phyloP scores from a whole-genome alignment of 352 stramenopile species.

The Globisporangium yorkense region DNA sequence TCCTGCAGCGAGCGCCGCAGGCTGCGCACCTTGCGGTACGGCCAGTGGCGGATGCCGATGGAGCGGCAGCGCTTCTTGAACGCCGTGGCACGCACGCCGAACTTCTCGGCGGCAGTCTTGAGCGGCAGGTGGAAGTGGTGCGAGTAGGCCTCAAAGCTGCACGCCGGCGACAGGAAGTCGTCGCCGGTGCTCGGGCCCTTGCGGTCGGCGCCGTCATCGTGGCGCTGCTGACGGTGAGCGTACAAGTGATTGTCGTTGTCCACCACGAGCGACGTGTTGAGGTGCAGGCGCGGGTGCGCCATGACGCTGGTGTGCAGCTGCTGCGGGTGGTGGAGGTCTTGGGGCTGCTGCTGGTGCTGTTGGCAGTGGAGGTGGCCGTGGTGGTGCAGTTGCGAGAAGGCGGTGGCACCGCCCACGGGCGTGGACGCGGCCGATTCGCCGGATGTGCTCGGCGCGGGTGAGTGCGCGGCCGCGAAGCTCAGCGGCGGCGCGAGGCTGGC shows the following conservation, averaged over 20 bases:
- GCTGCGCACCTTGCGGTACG: slow-evolving; percentile 66
- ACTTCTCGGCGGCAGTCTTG: slow-evolving; percentile 67
- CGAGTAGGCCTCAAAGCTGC: slow-evolving; percentile 71
- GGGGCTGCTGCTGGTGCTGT: neutral
- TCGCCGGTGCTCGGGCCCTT: neutral
- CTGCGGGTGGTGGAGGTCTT: slow-evolving; percentile 10
- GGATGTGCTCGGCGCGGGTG: slow-evolving; percentile 3
- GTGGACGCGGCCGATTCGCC: slow-evolving; percentile 5
- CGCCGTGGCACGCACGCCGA: slow-evolving; percentile 60
- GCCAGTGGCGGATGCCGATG: slow-evolving; percentile 70
- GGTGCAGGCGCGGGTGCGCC: slow-evolving; percentile 9
- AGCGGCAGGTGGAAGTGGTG: slow-evolving; percentile 63
- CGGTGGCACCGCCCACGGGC: neutral
- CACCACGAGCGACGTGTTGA: slow-evolving; percentile 30
- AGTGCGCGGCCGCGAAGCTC: slow-evolving; percentile 3
- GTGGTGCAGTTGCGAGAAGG: neutral
- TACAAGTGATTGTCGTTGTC: slow-evolving; percentile 23
- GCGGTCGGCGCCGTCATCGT: slow-evolving; percentile 16
- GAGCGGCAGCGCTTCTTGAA: slow-evolving; percentile 74
- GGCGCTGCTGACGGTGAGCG: slow-evolving; percentile 14
- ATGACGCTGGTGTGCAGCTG: slow-evolving; percentile 2
- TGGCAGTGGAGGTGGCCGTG: neutral
- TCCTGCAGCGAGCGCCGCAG: slow-evolving; percentile 64
- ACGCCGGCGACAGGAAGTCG: slow-evolving; percentile 43
- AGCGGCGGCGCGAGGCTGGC: neutral